Evolutionary conservation across 2,329 filamentous ascomycete species (phyloP).

Genomic region (Amphichorda felina): DNA sequence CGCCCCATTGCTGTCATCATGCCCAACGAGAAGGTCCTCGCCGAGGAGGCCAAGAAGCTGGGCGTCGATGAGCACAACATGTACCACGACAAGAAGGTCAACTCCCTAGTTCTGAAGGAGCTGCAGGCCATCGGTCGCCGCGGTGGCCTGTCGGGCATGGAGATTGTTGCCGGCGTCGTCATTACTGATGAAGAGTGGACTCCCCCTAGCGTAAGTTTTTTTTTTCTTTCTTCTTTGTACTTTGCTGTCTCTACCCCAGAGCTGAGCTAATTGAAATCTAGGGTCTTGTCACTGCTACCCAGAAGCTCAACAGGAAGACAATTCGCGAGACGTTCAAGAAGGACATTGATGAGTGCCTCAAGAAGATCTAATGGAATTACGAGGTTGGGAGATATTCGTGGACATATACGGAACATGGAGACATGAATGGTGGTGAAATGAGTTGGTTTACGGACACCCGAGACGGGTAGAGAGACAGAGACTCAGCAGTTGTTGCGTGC

Average conservation of each 20-base stretch:
- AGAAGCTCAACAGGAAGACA: conserved; percentile 45
- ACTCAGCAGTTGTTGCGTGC: too few species aligned
- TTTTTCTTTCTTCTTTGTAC: not conserved
- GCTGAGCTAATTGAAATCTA: conserved; percentile 11
- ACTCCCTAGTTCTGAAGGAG: conserved; percentile 51
- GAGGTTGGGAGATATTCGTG: too few species aligned
- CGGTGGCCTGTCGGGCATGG: conserved; percentile 56
- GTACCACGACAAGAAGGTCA: conserved; percentile 54
- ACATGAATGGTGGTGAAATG: not conserved
- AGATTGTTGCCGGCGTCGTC: conserved; percentile 66
- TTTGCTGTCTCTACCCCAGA: too few species aligned
- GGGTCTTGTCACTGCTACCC: conserved; percentile 50
- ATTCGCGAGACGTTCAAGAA: conserved; percentile 37
- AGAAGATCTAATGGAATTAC: conserved; percentile 9
- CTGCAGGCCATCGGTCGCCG: conserved; percentile 52
- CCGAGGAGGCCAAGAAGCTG: conserved; percentile 44
- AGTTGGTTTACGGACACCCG: not conserved
- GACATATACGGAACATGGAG: too few species aligned
- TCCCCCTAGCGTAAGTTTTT: conserved; percentile 60
- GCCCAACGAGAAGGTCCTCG: conserved; percentile 51
- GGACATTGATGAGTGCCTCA: conserved; percentile 33
- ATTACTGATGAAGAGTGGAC: conserved; percentile 83
- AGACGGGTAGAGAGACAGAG: too few species aligned
- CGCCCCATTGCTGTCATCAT: conserved; percentile 76
- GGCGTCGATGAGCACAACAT: conserved; percentile 58